phyloP scores from a whole-genome alignment of 148 eudicot species.

The Dianthus caryophyllus region DNA sequence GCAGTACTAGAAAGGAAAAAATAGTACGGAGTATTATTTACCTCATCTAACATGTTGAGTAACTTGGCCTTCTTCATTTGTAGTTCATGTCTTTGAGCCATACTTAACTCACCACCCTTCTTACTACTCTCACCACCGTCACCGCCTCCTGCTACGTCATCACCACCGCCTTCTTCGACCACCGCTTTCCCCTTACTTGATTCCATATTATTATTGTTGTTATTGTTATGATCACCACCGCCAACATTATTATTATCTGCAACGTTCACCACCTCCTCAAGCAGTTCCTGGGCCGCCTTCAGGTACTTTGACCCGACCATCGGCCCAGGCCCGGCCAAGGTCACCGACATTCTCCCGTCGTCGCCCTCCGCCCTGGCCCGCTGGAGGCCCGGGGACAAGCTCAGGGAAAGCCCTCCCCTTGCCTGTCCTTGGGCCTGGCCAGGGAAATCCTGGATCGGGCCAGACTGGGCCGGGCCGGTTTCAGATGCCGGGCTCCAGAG shows the following conservation, averaged over 20 bases:
- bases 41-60: constrained; percentile 79
- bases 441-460: constrained; percentile 6
- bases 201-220: too few species aligned
- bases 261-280: constrained; percentile 63
- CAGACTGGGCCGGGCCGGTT: constrained; percentile 11
- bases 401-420: constrained; percentile 49
- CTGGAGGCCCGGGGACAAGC: constrained; percentile 42
- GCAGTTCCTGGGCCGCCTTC: constrained; percentile 51
- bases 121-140: constrained; percentile 13
- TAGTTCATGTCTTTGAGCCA: constrained; percentile 66
- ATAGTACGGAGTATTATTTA: too few species aligned
- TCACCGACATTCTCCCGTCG: constrained; percentile 22
- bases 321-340: constrained; percentile 32
- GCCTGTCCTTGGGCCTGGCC: constrained; percentile 15
- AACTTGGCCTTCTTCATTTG: constrained; percentile 79
- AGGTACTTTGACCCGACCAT: constrained; percentile 59
- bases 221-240: constrained; percentile 27
- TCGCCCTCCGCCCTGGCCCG: background rate
- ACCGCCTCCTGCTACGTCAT: constrained; percentile 16
- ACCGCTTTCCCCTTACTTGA: constrained; percentile 15
- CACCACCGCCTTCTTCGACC: constrained; percentile 19
- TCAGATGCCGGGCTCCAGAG: constrained; percentile 40
- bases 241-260: constrained; percentile 24
- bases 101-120: constrained; percentile 32
- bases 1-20: background rate